phyloP scores from a whole-genome alignment of 2,329 filamentous ascomycete species.

The Didymella glomerata region DNA sequence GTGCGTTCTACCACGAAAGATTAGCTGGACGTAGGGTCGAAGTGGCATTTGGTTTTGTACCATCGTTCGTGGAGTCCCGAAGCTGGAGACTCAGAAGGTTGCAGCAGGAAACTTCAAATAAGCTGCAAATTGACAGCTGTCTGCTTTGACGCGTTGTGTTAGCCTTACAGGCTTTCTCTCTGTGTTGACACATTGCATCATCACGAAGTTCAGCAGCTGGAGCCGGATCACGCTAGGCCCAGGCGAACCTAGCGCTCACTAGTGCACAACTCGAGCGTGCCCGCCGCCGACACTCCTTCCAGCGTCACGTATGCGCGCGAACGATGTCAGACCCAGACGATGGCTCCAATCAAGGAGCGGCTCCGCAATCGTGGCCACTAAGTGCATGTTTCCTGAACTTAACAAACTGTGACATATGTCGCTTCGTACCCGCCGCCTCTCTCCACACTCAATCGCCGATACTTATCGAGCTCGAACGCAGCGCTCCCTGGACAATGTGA shows the following conservation, averaged over 20 bases:
- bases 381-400: too few relatives aligned
- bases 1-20: constrained; percentile 68
- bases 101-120: background rate
- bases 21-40: constrained; percentile 15
- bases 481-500: too few relatives aligned
- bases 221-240: background rate
- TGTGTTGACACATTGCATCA: constrained; percentile 48
- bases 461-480: too few relatives aligned
- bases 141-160: constrained; percentile 10
- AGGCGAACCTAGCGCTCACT: background rate
- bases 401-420: too few relatives aligned
- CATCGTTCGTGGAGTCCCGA: background rate
- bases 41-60: background rate
- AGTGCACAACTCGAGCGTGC: too few relatives aligned
- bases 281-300: too few relatives aligned
- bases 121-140: background rate
- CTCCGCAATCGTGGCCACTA: too few relatives aligned
- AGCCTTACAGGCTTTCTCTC: constrained; percentile 31
- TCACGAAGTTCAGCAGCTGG: constrained; percentile 19
- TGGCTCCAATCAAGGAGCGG: too few relatives aligned
- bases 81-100: background rate
- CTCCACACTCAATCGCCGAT: too few relatives aligned
- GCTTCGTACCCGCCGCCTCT: too few relatives aligned
- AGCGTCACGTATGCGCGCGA: too few relatives aligned
- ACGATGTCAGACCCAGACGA: too few relatives aligned